Evolutionary conservation across 2,329 filamentous ascomycete species (phyloP), one percentile per base, ranked within the genome.

Genomic region (Fusarium sp.): DNA sequence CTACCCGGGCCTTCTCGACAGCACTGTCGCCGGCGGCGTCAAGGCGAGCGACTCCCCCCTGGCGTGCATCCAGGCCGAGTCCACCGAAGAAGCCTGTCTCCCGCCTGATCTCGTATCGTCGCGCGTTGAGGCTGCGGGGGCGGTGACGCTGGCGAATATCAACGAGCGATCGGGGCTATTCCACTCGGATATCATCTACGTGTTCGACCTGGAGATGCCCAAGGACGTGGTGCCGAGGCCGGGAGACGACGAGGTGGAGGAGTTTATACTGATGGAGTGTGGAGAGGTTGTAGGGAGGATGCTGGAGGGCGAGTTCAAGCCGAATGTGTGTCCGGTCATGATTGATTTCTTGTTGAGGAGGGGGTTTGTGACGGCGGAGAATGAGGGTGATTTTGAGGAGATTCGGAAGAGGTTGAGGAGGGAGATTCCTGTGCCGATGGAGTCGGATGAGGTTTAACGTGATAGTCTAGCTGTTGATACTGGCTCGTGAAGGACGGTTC

Each of bases 261-360:
- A 85, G 59, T 96, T 96, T 71, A 79, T 85, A 63, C 78, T 93
- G 63, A 87, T 88, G 86, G 82, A 76, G 9, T 79, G 93, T 10
- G 72, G 73, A 0, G 78, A 84, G 69, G 85, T 93, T 5, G 81
- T 86, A 72, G 72, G 78, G 49, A 85, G 87, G 2, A 80, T 96
- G 79, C 76, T 81, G 15, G 79, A 79, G 13, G 87, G 87, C 4
- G 86, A 92, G 73, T 96, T 96, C 78, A 96, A 96, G 80, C 89
- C 92, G 0, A 95, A 96, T 70, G 92, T 91, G 68, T 88, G 90
- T 25, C 73, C 90, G 28, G 88, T 94, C 43, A 80, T 94, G 78
- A 81, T 95, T 43, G 92, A 96, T 70, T 96, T 96, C 74, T 86
- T 96, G 68, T 79, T 96, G 41, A 79, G 92, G 24, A 91, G 93